phyloP scores from a whole-genome alignment of 148 eudicot genomes.

The Cornus controversa region DNA sequence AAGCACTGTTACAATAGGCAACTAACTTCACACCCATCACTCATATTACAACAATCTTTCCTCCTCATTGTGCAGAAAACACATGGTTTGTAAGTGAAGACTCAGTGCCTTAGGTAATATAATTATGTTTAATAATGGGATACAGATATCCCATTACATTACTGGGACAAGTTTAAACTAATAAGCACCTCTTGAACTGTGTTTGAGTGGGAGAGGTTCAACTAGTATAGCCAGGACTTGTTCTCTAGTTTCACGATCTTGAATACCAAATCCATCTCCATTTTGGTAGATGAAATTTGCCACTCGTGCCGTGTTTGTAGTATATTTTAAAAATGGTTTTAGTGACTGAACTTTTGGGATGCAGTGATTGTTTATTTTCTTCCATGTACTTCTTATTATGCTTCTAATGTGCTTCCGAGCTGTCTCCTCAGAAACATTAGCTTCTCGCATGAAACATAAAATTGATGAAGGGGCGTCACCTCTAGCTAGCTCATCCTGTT shows the following conservation, averaged over 20 bases:
- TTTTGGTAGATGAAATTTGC: constrained; percentile 47
- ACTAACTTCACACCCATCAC: too few relatives aligned
- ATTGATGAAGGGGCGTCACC: constrained; percentile 55
- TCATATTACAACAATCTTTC: too few relatives aligned
- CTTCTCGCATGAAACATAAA: constrained; percentile 48
- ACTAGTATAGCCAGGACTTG: constrained; percentile 35
- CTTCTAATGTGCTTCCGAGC: constrained; percentile 34
- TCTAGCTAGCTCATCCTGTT: constrained; percentile 51
- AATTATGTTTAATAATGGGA: too few relatives aligned
- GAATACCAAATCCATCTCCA: constrained; percentile 53
- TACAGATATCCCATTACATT: too few relatives aligned
- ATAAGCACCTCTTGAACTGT: not conserved
- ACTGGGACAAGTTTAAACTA: not conserved
- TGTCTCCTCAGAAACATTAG: constrained; percentile 35
- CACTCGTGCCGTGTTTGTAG: constrained; percentile 43
- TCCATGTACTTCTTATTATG: constrained; percentile 40
- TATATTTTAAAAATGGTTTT: constrained; percentile 19
- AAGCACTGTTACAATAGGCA: too few relatives aligned
- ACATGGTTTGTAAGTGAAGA: too few relatives aligned
- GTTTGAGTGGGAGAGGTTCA: constrained; percentile 26
- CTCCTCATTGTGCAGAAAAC: too few relatives aligned
- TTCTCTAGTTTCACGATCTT: constrained; percentile 29
- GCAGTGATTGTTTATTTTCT: constrained; percentile 33
- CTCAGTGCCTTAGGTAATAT: too few relatives aligned
- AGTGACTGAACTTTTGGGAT: constrained; percentile 3